Evolutionary conservation across 2,329 filamentous ascomycete species (phyloP).

Genomic region (Trichoderma guizhouense): DNA sequence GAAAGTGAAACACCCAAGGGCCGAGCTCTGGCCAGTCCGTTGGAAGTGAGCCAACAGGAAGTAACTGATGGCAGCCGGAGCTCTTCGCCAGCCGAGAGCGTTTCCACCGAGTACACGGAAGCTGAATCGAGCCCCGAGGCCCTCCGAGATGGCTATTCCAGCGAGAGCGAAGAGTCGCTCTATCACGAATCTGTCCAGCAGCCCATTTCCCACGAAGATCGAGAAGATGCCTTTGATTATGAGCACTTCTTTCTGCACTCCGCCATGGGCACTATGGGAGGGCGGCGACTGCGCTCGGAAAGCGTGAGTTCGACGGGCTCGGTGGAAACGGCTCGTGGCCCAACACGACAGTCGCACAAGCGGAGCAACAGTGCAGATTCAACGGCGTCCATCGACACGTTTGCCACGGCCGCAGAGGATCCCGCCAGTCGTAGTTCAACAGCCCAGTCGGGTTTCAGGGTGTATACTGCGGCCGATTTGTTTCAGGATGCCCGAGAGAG

Average conservation of each 20-base stretch:
- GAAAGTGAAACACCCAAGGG: constrained; percentile 1
- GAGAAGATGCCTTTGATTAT: constrained; percentile 93
- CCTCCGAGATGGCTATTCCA: constrained; percentile 43
- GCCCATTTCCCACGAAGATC: constrained; percentile 79
- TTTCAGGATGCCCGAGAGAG: constrained; percentile 23
- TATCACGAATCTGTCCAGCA: constrained; percentile 60
- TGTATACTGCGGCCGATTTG: constrained; percentile 23
- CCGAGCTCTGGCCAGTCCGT: neutral
- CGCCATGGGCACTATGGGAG: constrained; percentile 74
- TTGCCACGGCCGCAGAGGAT: constrained; percentile 55
- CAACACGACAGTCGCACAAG: constrained; percentile 24
- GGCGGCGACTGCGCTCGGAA: constrained; percentile 39
- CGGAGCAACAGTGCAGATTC: constrained; percentile 49
- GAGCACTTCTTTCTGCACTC: constrained; percentile 94
- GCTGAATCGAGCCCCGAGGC: constrained; percentile 38
- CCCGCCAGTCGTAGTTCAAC: constrained; percentile 38
- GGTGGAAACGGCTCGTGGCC: constrained; percentile 58
- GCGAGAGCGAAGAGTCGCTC: constrained; percentile 62
- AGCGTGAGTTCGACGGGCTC: constrained; percentile 60
- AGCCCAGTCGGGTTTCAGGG: constrained; percentile 21
- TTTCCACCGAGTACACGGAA: constrained; percentile 28
- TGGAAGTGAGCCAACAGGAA: neutral
- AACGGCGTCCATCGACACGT: constrained; percentile 50
- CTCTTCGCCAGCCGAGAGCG: constrained; percentile 19
- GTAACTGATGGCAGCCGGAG: constrained; percentile 19